Conservation (phyloP, 352 stramenopile species). For the Globisporangium apiculatum region DNA sequence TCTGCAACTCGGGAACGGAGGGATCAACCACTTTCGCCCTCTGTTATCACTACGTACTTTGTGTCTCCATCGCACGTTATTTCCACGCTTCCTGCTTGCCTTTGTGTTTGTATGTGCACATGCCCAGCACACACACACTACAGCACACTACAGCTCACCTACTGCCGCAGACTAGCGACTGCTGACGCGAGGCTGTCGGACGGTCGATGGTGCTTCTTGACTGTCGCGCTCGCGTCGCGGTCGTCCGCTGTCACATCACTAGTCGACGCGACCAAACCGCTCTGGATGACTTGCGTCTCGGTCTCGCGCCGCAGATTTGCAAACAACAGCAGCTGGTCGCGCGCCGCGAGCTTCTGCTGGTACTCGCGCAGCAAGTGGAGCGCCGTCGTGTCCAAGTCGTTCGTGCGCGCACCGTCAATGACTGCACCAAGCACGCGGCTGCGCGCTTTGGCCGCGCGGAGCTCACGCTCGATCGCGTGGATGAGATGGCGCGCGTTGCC, state of each 20-base stretch:
- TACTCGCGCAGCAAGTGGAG: constrained; percentile 14
- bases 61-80: background rate
- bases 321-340: constrained; percentile 10
- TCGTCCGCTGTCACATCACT: background rate
- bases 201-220: constrained; percentile 1
- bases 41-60: too few relatives aligned
- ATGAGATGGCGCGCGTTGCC: constrained; percentile 60
- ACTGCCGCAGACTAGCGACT: background rate
- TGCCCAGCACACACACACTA: too few relatives aligned
- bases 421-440: constrained; percentile 20
- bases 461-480: constrained; percentile 34
- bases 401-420: constrained; percentile 24
- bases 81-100: background rate
- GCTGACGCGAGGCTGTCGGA: constrained; percentile 1
- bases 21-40: too few relatives aligned
- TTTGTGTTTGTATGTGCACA: too few relatives aligned
- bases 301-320: constrained; percentile 10
- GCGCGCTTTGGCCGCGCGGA: constrained; percentile 26
- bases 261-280: background rate
- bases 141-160: background rate
- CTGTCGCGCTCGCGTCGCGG: too few relatives aligned
- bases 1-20: too few relatives aligned
- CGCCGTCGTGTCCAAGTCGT: constrained; percentile 13
- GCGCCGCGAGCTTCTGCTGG: constrained; percentile 1
- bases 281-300: constrained; percentile 2